Evolutionary conservation across 2,329 filamentous ascomycete species (phyloP).

Genomic region (Aureobasidium uvarum): DNA sequence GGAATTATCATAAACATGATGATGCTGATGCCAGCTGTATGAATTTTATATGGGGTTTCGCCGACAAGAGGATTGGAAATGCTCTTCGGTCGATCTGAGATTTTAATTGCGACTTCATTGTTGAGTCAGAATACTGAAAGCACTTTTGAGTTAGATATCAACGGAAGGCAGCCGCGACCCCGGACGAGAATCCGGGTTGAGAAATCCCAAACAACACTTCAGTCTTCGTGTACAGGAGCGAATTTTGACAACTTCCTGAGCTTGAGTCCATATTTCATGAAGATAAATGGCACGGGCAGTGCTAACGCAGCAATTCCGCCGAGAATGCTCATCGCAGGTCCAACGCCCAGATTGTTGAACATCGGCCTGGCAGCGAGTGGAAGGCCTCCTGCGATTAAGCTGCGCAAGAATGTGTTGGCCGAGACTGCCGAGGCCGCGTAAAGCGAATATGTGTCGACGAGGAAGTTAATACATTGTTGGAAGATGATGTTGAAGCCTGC

Average conservation of each 20-base stretch:
- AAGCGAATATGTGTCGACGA: conserved; percentile 43
- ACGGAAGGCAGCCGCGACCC: background rate
- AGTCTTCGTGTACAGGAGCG: conserved; percentile 32
- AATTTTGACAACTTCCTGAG: conserved; percentile 49
- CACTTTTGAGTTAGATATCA: background rate
- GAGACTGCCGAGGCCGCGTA: conserved; percentile 53
- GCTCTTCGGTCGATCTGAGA: background rate
- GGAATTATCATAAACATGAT: background rate
- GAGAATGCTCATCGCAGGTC: conserved; percentile 44
- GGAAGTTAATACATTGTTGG: conserved; percentile 50
- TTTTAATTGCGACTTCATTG: background rate
- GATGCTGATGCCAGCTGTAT: background rate
- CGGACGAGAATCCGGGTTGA: background rate
- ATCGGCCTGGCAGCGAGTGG: conserved; percentile 43
- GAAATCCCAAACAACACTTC: background rate
- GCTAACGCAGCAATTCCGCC: conserved; percentile 43
- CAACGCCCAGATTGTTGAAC: conserved; percentile 45
- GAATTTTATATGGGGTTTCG: background rate
- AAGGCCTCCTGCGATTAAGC: conserved; percentile 44
- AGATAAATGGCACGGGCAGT: conserved; percentile 48
- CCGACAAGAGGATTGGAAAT: background rate
- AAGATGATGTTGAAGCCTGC: conserved; percentile 51
- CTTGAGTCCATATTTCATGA: conserved; percentile 45
- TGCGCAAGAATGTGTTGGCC: conserved; percentile 52
- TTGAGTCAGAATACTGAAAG: background rate